These are phyloP conservation scores for Apiospora kogelbergensis DNA, from an alignment of 2,329 filamentous ascomycete genomes.

Conservation along the genomic window DNA sequence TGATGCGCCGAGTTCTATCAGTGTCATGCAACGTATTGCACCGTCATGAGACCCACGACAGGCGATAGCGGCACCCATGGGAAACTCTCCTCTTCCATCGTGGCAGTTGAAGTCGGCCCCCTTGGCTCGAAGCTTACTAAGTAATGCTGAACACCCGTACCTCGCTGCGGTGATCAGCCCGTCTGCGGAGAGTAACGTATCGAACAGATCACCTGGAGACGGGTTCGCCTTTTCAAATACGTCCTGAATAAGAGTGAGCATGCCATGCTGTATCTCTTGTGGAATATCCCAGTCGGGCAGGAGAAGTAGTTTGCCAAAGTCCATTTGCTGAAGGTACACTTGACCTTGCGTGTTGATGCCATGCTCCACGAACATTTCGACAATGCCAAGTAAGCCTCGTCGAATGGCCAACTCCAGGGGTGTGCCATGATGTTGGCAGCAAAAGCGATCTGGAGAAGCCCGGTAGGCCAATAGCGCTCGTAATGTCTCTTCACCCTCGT, in stretches of 20 bases:
- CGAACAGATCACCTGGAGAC: not conserved
- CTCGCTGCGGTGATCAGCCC: not conserved
- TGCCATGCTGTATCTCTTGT: not conserved
- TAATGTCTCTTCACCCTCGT: not conserved
- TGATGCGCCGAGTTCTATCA: not conserved
- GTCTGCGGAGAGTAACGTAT: not conserved
- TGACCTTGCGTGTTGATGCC: not conserved
- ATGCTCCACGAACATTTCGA: not conserved
- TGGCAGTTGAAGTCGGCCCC: not conserved
- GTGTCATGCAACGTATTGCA: not conserved
- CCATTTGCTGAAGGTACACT: not conserved
- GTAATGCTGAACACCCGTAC: not conserved
- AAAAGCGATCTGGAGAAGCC: not conserved
- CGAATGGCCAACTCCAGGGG: not conserved
- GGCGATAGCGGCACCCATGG: not conserved
- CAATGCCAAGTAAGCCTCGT: too few relatives aligned
- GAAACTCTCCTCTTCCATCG: not conserved
- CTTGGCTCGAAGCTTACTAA: not conserved
- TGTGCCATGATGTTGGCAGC: not conserved
- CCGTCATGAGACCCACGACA: too few relatives aligned
- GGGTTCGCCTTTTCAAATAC: too few relatives aligned
- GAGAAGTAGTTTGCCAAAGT: not conserved
- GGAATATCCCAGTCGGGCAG: not conserved
- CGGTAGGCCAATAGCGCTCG: not conserved
- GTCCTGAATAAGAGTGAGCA: too few relatives aligned